Base-by-base conservation (phyloP, 192 early-diverging fungal species). In the Lobulomyces angularis region DNA sequence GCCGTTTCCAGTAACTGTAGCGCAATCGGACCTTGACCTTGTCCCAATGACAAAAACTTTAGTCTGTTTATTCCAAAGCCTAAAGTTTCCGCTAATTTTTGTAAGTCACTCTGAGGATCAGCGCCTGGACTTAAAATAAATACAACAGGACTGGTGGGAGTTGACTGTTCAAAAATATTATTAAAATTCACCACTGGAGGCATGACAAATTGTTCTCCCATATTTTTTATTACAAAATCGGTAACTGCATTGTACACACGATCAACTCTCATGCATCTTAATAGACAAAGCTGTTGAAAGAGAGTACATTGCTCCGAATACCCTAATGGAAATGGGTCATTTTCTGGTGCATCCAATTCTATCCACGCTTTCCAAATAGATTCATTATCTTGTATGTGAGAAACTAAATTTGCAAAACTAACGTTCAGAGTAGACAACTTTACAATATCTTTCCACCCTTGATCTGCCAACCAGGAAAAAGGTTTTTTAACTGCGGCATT, bases 131-230 rank as follows among this genome's bases (percentile, higher is more conserved):
- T 62, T 7, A 75, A 45, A 40, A 75, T 69, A 41, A 75, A 75
- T 2, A 75, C 72, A 5, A 75, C 72, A 14, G 72, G 72, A 27
- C 56, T 56, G 2, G 72, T 75, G 3, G 72, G 72, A 1, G 65
- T 57, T 1, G 72, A 75, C 41, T 75, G 72, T 28, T 75, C 72
- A 44, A 75, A 75, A 32, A 75, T 75, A 50, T 75, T 75, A 37
- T 75, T 61, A 49, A 50, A 75, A 45, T 75, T 75, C 56, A 75
- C 61, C 27, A 75, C 73, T 7, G 66, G 73, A n/a, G 69, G 73
- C 69, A 76, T 76, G 17, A 76, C 73, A 45, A 67, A 76, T 47
- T 72, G 69, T 64, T 76, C 73, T 37, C 73, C 73, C 59, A 76
- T 68, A 43, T 66, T 48, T 19, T 64, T 58, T 44, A 76, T 76